Evolutionary conservation across 1,139 yeast genomes (phyloP), one percentile per base, ranked within the genome.

Genomic region (Wickerhamiella infanticola): DNA sequence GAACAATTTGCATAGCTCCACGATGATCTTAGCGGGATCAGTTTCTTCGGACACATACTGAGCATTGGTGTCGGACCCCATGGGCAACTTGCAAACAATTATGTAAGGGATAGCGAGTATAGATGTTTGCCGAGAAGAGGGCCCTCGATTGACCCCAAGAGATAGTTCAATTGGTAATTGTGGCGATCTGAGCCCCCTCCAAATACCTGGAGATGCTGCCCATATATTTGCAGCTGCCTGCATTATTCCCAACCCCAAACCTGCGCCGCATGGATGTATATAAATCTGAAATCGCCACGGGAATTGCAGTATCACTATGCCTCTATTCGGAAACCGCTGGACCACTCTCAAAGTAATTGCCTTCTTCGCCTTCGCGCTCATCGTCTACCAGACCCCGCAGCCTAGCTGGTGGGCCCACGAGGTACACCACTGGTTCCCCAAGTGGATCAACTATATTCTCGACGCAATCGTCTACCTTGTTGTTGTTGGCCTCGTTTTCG

Each of bases 1-100:
- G 59, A 88, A 84, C 29, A 75, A 66, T 44, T 75, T 69, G 61
- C 96, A 86, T 37, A 88, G 69, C 52, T 81, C 84, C 60, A 95
- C 85, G 51, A 88, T 82, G 55, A 82, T 66, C 56, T 81, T 81
- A 3, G 95, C 94, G 0, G 95, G 95, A 59, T 85, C 52, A 3
- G 50, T 47, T 27, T 50, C 51, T 3, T 24, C 46, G 3, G 50
- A 35, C 4, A 41, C 27, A 31, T 53, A 50, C 26, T 23, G 33
- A 5, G 56, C 56, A 35, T 53, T 50, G 3, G 53, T 46, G 39
- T 53, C 56, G 3, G 56, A 53, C 25, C 55, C 55, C 56, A 53
- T 53, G 33, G 33, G 9, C 33, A 11, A 29, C 33, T 7, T 7
- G 11, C 33, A 29, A 29, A 29, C 7, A 29, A 29, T 29, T 29